Conservation (phyloP, 345 rosid species). For the Pelargonium nanum region DNA sequence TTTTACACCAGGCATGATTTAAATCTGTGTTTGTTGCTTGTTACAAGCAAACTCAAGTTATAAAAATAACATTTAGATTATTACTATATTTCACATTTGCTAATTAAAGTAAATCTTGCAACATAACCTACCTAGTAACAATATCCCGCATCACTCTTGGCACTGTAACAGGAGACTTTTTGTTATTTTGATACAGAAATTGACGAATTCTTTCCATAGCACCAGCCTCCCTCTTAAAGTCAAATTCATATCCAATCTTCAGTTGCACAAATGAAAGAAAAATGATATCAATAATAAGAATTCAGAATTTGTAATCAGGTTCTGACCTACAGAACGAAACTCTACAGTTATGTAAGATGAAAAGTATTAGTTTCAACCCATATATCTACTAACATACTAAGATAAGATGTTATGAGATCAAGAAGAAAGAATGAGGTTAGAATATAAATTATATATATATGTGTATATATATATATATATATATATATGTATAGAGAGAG, state of each 20-base stretch:
- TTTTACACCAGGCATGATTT: neutral
- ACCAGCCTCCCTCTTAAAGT: slow-evolving; percentile 69
- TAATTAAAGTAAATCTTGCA: neutral
- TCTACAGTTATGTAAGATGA: neutral
- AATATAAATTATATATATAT: no score
- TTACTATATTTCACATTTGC: neutral
- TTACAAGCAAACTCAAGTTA: neutral
- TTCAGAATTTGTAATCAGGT: slow-evolving; percentile 1
- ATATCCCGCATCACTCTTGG: slow-evolving; percentile 50
- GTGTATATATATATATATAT: no score
- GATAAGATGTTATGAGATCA: no score
- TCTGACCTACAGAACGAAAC: slow-evolving; percentile 5
- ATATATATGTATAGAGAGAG: no score
- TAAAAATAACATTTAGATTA: neutral
- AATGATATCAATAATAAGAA: neutral
- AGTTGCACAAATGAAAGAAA: slow-evolving; percentile 19
- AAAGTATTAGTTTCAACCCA: no score
- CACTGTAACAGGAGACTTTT: slow-evolving; percentile 66
- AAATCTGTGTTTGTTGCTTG: neutral
- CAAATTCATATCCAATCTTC: slow-evolving; percentile 93
- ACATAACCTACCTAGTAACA: slow-evolving; percentile 58
- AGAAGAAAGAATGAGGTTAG: no score
- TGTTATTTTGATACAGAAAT: slow-evolving; percentile 65
- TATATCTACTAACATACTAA: no score
- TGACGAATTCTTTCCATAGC: slow-evolving; percentile 73